Base-by-base conservation (phyloP, 2,329 filamentous ascomycete genomes). In the Ophiocordyceps robertsii region DNA sequence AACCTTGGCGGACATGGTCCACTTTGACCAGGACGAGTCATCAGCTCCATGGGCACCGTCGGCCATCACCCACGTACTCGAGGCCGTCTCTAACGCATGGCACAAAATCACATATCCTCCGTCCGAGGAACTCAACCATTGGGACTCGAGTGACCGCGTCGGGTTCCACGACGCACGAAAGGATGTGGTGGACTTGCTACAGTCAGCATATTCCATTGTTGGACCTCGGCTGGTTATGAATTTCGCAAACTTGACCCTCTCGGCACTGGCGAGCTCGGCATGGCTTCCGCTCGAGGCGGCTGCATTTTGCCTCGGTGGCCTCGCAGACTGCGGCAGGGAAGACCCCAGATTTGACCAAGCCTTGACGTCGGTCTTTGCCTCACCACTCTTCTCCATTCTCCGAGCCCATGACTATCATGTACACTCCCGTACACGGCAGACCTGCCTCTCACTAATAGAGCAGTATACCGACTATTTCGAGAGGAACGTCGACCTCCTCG, bases 401-500 rank as follows among this genome's bases (percentile, higher is more conserved):
- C 53, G 67, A 56, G 55, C 72, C 61, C 55, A 67, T 40, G 57
- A 70, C 46, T 59, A 63, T 3, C 60, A 66, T 3, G 69, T 87
- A 11, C 80, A 81, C 1, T 62, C 74, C 4, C 72, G 79, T 42
- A 72, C 79, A 16, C 72, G 77, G 40, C 77, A 84, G 52, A 82
- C 82, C 0, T 80, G 80, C 31, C 71, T 90, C 29, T 72, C 75
- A 38, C 62, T 85, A 35, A 77, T 90, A 35, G 82, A 84, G 49
- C 72, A 77, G 24, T 88, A 86, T 54, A 77, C 82, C 6, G 75
- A 80, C 42, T 92, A 85, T 60, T 90, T 93, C 57, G 74, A 84
- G 52, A 72, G 78, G 19, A 77, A 85, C 53, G 67, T 77, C 2
- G 69, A 73, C 29, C 75, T 77, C 46, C 68, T 93, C 1, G 80